Evolutionary conservation across 75 land plant species (phyloP).

Genomic region (Cunninghamia lanceolata): DNA sequence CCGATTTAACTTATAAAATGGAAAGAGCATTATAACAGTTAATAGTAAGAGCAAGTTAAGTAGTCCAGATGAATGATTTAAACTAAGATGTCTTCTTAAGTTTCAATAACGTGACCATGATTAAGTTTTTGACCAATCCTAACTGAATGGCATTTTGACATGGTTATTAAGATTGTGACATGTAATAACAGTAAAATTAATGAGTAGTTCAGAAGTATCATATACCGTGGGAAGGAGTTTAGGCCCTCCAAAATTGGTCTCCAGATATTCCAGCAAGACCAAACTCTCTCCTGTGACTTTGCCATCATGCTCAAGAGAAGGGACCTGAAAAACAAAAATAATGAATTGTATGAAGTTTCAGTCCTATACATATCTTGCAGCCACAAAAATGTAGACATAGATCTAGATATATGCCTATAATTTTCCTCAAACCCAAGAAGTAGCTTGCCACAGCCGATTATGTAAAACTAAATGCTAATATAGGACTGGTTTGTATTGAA

Average conservation of each 20-base stretch:
- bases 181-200: background rate
- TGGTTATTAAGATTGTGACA: background rate
- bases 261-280: constrained; percentile 29
- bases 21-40: background rate
- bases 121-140: background rate
- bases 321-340: constrained; percentile 22
- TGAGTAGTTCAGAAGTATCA: background rate
- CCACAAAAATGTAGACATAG: background rate
- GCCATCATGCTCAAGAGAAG: constrained; percentile 40
- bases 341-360: background rate
- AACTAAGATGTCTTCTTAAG: background rate
- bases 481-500: too few species aligned
- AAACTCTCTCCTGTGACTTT: constrained; percentile 37
- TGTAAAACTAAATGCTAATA: background rate
- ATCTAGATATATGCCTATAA: background rate
- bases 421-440: background rate
- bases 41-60: too few species aligned
- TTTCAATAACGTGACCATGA: background rate
- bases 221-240: constrained; percentile 29
- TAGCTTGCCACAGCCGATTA: too few species aligned
- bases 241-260: constrained; percentile 35
- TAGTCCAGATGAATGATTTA: too few species aligned
- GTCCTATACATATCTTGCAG: background rate
- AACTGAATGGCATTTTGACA: background rate
- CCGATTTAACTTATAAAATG: background rate